These are phyloP conservation scores for Penicillium soppii DNA, from an alignment of 495 filamentous ascomycete species.

Conservation along the genomic window DNA sequence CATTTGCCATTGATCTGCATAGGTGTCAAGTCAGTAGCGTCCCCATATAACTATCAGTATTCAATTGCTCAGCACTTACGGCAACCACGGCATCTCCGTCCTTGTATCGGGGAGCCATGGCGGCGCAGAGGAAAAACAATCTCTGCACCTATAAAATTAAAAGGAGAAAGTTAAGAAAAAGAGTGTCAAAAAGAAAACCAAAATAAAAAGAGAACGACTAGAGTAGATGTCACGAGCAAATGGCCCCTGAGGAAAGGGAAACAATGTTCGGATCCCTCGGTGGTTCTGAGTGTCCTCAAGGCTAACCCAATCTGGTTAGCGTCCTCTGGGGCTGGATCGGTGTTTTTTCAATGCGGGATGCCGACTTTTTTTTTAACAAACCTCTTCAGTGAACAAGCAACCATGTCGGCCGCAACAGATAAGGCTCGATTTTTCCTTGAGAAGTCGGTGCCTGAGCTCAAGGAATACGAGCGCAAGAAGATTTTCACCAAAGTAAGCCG, in stretches of 20 bases:
- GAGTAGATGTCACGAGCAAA: conserved; percentile 18
- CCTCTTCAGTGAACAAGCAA: conserved; percentile 15
- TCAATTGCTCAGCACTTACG: conserved; percentile 40
- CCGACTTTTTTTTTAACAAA: conserved; percentile 33
- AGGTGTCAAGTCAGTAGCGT: conserved; percentile 11
- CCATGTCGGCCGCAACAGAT: conserved; percentile 81
- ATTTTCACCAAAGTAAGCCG: conserved; percentile 72
- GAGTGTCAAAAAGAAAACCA: conserved; percentile 36
- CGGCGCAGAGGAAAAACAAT: conserved; percentile 28
- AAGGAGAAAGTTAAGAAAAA: conserved; percentile 19
- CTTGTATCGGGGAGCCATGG: conserved; percentile 82
- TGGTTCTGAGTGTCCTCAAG: conserved; percentile 20
- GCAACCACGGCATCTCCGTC: conserved; percentile 82
- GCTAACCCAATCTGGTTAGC: conserved; percentile 24
- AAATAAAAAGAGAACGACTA: conserved; percentile 19
- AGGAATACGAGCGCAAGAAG: conserved; percentile 81
- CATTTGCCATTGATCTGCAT: conserved; percentile 80
- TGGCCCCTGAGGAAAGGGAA: conserved; percentile 38
- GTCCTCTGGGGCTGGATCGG: conserved; percentile 11
- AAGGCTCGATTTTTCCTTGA: conserved; percentile 95
- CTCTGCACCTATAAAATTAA: conserved; percentile 23
- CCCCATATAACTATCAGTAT: conserved; percentile 8
- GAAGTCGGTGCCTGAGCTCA: conserved; percentile 84
- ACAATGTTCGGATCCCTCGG: conserved; percentile 25
- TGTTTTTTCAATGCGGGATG: conserved; percentile 38